phyloP scores from a whole-genome alignment of 2,329 filamentous ascomycete genomes.

The Magnaporthiopsis incrustans region DNA sequence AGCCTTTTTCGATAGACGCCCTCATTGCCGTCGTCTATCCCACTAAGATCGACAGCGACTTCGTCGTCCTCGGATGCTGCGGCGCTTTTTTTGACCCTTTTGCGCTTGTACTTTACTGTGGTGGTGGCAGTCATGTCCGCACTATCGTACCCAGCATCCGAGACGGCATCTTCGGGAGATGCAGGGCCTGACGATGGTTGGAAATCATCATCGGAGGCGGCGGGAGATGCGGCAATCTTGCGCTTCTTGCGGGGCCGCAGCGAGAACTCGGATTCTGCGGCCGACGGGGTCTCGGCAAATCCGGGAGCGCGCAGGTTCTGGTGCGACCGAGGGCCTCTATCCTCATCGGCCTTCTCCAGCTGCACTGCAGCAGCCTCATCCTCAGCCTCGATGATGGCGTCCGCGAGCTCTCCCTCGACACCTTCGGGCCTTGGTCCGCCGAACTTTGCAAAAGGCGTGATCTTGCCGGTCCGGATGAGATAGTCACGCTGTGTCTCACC shows the following conservation, averaged over 20 bases:
- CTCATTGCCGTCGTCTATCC: slow-evolving; percentile 86
- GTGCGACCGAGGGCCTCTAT: slow-evolving; percentile 53
- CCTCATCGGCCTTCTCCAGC: slow-evolving; percentile 29
- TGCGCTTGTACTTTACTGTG: slow-evolving; percentile 22
- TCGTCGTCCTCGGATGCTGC: slow-evolving; percentile 22
- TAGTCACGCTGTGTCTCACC: slow-evolving; percentile 83
- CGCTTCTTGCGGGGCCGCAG: slow-evolving; percentile 51
- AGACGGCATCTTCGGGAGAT: slow-evolving; percentile 24
- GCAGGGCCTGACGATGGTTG: slow-evolving; percentile 23
- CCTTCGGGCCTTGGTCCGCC: slow-evolving; percentile 53
- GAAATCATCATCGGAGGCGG: slow-evolving; percentile 38
- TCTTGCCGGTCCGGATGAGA: slow-evolving; percentile 91
- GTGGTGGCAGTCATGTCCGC: slow-evolving; percentile 24
- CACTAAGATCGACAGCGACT: slow-evolving; percentile 38
- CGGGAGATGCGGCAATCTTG: slow-evolving; percentile 26
- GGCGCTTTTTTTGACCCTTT: slow-evolving; percentile 21
- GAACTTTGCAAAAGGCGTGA: slow-evolving; percentile 86
- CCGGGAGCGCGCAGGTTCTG: slow-evolving; percentile 67
- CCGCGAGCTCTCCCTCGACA: slow-evolving; percentile 61
- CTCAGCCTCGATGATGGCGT: slow-evolving; percentile 75
- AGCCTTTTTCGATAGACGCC: slow-evolving; percentile 68
- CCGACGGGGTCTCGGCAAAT: slow-evolving; percentile 38
- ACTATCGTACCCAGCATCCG: slow-evolving; percentile 9
- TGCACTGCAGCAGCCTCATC: slow-evolving; percentile 55
- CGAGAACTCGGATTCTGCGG: slow-evolving; percentile 45